Conservation (phyloP, 2,329 filamentous ascomycete species). For the Ilyonectria sp. region DNA sequence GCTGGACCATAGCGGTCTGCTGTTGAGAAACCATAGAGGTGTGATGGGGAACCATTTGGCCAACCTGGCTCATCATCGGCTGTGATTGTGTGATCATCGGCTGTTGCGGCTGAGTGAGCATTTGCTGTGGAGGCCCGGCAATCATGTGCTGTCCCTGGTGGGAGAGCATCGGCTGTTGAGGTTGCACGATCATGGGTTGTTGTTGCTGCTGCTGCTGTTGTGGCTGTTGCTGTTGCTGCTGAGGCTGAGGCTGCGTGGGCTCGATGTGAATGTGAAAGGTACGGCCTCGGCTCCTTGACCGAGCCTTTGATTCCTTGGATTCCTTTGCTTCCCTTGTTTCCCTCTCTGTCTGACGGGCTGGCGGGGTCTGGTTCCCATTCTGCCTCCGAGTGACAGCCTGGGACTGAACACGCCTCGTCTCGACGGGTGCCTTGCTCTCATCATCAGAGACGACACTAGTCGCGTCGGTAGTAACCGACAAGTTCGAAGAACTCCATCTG, state of each 20-base stretch:
- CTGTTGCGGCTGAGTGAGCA: conserved; percentile 12
- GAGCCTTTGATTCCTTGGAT: conserved; percentile 38
- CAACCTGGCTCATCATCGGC: conserved; percentile 3
- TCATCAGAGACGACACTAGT: conserved; percentile 48
- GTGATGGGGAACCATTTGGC: neutral
- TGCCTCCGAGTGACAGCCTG: conserved; percentile 39
- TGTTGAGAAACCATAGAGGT: conserved; percentile 22
- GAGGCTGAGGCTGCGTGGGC: conserved; percentile 35
- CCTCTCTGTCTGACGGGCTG: conserved; percentile 38
- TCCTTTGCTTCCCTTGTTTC: conserved; percentile 39
- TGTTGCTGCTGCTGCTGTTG: conserved; percentile 15
- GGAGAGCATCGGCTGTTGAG: conserved; percentile 9
- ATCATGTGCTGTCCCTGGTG: neutral
- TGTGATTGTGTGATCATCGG: conserved; percentile 3
- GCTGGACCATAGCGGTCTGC: conserved; percentile 20
- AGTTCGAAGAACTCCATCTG: conserved; percentile 42
- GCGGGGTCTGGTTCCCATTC: conserved; percentile 35
- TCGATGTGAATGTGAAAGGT: conserved; percentile 50
- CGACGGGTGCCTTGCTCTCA: conserved; percentile 21
- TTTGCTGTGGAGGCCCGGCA: neutral
- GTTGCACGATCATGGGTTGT: conserved; percentile 17
- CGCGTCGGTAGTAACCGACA: conserved; percentile 42
- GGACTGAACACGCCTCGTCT: conserved; percentile 41
- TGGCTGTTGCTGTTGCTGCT: conserved; percentile 20
- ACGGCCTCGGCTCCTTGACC: conserved; percentile 46